Base-by-base conservation (phyloP, 2,329 filamentous ascomycete genomes). In the Bipolaris bicolor region DNA sequence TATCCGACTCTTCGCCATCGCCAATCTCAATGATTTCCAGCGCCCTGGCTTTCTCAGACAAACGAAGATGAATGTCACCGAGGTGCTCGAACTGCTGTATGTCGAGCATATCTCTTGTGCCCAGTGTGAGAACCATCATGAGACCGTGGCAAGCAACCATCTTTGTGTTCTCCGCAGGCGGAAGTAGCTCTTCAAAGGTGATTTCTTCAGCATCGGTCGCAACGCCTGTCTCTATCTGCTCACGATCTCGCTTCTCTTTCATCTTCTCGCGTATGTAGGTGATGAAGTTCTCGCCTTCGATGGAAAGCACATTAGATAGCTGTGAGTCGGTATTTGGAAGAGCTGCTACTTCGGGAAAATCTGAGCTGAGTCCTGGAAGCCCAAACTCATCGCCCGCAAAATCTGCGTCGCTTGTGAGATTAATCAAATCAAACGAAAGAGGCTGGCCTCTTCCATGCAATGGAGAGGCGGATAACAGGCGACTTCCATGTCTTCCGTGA, bases 111-210 rank as follows among this genome's bases (percentile, higher is more conserved):
- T 83, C 83, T 75, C 88, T 91, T 2, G 86, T 91, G 5, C 71
- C 72, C 1, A 77, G 64, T 3, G 64, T 58, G 10, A 78, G 63
- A 5, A 80, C 71, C 65, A 75, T 73, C 55, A 82, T 63, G 55
- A 82, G 60, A 9, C 74, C 74, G 63, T 78, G 79, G 31, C 90
- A 77, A 90, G 86, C 70, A 91, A 89, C 86, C 29, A 85, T 78
- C 34, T 80, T 82, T 40, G 73, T 80, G 29, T 84, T 86, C 40
- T 80, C 76, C 9, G 70, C 69, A 0, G 86, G 83, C n/a, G 85
- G 81, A 43, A 95, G 85, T 9, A 97, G 77, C 47, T 86, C 79
- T 44, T 88, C 85, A 69, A 97, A 96, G 0, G 82, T 78, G 40
- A 95, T 79, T 76, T 70, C 68, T 4, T 75, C 71, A 2, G 62